Conservation (phyloP, 2,329 filamentous ascomycete species). For the Fusarium illudens region DNA sequence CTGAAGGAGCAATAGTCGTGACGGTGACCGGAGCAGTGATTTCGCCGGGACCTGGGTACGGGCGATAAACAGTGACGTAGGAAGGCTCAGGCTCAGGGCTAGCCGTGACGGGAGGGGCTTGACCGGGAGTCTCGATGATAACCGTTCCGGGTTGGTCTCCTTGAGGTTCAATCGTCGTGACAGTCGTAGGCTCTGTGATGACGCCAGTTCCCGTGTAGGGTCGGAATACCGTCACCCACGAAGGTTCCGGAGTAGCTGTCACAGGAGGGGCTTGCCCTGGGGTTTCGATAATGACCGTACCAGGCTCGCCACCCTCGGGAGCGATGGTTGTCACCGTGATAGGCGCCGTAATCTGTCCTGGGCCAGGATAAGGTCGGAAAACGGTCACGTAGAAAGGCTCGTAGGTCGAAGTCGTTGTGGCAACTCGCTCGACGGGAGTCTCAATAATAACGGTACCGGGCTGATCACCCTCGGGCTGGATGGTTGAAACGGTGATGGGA, state of each 20-base stretch:
- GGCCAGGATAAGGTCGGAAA: background rate
- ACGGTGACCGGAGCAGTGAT: background rate
- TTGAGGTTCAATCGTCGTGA: conserved; percentile 5
- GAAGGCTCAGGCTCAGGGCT: background rate
- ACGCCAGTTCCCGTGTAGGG: conserved; percentile 4
- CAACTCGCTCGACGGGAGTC: background rate
- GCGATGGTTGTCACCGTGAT: background rate
- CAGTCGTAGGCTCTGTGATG: conserved; percentile 4
- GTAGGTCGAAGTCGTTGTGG: background rate
- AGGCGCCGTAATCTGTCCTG: background rate
- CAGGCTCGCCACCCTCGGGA: background rate
- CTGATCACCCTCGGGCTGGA: background rate
- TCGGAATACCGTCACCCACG: conserved; percentile 14
- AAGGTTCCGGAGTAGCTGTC: background rate
- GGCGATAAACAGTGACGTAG: conserved; percentile 15
- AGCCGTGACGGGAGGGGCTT: background rate
- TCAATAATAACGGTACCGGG: conserved; percentile 22
- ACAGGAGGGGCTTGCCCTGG: conserved; percentile 1
- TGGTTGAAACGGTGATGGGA: conserved; percentile 5
- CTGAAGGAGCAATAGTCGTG: conserved; percentile 20
- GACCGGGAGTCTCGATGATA: conserved; percentile 16
- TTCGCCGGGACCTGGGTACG: background rate
- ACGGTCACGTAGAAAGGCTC: background rate
- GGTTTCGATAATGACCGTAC: conserved; percentile 5
- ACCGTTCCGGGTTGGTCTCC: conserved; percentile 12